Conservation (phyloP, 1,284 basidiomycete genomes). For the Mycena citricolor region DNA sequence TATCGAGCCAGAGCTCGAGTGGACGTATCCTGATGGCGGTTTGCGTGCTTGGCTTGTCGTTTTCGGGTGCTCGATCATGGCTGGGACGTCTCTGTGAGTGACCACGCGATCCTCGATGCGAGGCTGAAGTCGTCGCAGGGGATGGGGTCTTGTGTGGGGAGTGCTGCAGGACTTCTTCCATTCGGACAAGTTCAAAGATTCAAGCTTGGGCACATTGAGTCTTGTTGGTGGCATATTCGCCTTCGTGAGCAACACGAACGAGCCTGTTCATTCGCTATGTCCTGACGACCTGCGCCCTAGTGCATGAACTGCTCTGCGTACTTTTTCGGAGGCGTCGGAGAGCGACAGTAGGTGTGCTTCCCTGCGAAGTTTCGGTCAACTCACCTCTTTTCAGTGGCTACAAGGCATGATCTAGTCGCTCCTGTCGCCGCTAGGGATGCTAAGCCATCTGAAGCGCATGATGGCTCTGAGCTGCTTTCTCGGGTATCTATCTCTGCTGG, state of each 20-base stretch:
- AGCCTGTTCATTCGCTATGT: neutral
- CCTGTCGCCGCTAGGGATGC: neutral
- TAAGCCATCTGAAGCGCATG: conserved; percentile 22
- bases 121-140: conserved; percentile 6
- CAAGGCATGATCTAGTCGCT: conserved; percentile 15
- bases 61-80: conserved; percentile 23
- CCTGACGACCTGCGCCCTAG: conserved; percentile 10
- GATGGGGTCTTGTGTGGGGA: conserved; percentile 22
- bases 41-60: conserved; percentile 25
- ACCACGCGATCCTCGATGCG: neutral
- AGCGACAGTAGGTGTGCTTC: conserved; percentile 19
- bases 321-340: conserved; percentile 24
- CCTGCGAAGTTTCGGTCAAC: neutral
- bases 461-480: conserved; percentile 28
- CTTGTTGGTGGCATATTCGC: conserved; percentile 22
- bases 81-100: conserved; percentile 22
- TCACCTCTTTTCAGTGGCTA: conserved; percentile 21
- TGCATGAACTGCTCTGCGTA: conserved; percentile 19
- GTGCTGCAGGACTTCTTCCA: conserved; percentile 25
- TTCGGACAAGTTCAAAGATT: conserved; percentile 15
- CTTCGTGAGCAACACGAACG: conserved; percentile 13
- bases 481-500: conserved; percentile 26
- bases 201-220: conserved; percentile 20
- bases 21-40: conserved; percentile 26
- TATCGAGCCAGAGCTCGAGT: conserved; percentile 9